Percentiles rank a stretch among this genome's conserved stretches.
Evolutionary conservation across 176 grass and related monocot genomes (phyloP).

Genomic region (Hordeum marinum): DNA sequence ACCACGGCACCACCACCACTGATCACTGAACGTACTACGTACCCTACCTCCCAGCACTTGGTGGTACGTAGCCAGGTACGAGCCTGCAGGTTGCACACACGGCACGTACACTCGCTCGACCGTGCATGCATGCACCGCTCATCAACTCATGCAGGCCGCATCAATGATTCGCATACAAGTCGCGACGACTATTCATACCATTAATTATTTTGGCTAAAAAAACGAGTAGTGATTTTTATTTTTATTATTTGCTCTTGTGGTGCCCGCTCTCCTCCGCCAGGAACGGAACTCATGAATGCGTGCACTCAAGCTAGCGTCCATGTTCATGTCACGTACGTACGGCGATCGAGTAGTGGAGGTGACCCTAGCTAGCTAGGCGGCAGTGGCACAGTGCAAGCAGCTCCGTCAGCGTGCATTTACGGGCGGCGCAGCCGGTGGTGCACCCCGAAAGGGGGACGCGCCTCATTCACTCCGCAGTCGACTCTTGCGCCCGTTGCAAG

Average conservation of each 20-base stretch:
- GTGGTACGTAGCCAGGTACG: background rate
- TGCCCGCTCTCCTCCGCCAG: background rate
- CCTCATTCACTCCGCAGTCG: slow-evolving; percentile 1
- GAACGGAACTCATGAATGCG: background rate
- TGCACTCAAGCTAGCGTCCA: background rate
- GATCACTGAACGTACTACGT: background rate
- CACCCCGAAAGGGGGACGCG: background rate
- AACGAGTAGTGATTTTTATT: too few relatives aligned
- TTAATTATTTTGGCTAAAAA: too few relatives aligned
- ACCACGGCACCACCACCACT: too few relatives aligned
- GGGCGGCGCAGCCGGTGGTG: background rate
- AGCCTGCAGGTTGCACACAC: too few relatives aligned
- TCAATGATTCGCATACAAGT: too few relatives aligned
- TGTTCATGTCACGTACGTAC: background rate
- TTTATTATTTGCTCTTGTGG: too few relatives aligned
- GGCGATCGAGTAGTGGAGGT: too few relatives aligned
- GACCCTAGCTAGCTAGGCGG: background rate
- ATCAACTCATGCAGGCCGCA: too few relatives aligned
- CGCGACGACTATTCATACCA: too few relatives aligned
- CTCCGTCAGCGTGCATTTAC: background rate
- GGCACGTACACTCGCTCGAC: too few relatives aligned
- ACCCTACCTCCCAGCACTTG: background rate
- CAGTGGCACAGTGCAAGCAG: background rate
- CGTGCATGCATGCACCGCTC: too few relatives aligned
- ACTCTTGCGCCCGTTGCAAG: background rate